Conservation (phyloP, 306 rosid genomes). For the Rosa chinensis region DNA sequence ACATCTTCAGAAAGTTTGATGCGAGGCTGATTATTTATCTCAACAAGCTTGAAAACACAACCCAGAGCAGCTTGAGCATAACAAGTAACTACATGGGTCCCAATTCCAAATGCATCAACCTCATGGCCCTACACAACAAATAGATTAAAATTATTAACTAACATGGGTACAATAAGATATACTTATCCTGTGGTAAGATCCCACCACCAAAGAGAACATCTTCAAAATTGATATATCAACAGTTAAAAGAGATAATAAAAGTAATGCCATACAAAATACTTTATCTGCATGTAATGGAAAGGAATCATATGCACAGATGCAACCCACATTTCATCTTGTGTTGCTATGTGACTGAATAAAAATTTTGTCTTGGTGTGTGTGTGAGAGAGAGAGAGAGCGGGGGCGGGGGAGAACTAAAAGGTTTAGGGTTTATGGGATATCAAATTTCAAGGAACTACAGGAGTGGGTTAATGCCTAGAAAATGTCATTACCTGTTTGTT, state of each 20-base stretch:
- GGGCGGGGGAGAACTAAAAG: too few relatives aligned
- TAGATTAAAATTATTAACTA: constrained; percentile 14
- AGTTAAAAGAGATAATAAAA: too few relatives aligned
- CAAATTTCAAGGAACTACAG: neutral
- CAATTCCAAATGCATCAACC: constrained; percentile 96
- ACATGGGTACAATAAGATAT: neutral
- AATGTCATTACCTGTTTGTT: constrained; percentile 73
- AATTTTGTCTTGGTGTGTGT: too few relatives aligned
- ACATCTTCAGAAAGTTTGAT: constrained; percentile 99
- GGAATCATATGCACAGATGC: too few relatives aligned
- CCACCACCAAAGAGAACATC: neutral
- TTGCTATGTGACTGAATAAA: too few relatives aligned
- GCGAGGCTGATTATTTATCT: constrained; percentile 92
- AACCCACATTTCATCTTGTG: too few relatives aligned
- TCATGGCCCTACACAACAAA: constrained; percentile 77
- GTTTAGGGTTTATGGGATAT: neutral
- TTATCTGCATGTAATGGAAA: neutral
- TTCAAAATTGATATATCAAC: neutral
- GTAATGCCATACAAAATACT: neutral
- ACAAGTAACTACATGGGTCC: constrained; percentile 94
- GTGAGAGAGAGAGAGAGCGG: too few relatives aligned
- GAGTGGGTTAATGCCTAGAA: neutral
- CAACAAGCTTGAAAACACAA: constrained; percentile 98
- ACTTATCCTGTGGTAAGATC: neutral
- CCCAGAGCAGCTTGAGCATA: constrained; percentile 98